Evolutionary conservation across 2,329 filamentous ascomycete species (phyloP), one percentile per base, ranked within the genome.

Genomic region (Cordyceps javanica): DNA sequence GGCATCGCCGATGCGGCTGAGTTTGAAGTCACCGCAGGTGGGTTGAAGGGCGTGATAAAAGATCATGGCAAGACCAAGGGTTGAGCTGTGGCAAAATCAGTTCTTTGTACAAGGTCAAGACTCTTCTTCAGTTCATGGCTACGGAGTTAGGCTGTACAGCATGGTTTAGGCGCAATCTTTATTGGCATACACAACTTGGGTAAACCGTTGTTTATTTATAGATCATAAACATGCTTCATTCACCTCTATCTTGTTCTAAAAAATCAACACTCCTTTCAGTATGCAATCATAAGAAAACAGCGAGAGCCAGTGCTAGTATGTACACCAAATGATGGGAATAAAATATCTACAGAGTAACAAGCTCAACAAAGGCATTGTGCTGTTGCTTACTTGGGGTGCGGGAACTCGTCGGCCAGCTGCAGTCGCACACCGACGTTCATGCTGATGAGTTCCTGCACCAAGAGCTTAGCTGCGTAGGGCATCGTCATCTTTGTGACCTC

Each of bases 361-460:
- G 46, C 36, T 19, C 26, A 32, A 26, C n/a, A n/a, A n/a, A n/a
- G n/a, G 25, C 36, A 50, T 19, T 34, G 8, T 26, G 26, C 6
- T 26, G 6, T 23, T 25, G 13, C 30, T 66, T 65, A 74, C 59
- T 70, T 72, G 25, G 82, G 82, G 65, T 85, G 82, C 16, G 91
- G 91, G 72, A 99, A 99, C 74, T 97, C 91, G 69, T 99, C 94
- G 67, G 91, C 91, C 63, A 99, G 75, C 77, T 93, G 90, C 74
- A 99, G 77, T 59, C 89, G 82, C 60, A 96, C 93, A 61, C 92
- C 89, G n/a, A 99, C 91, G 72, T 99, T 99, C 94, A 99, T 99
- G 72, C 91, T 96, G 68, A 96, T 87, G 67, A 99, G 74, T 75
- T 99, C 94, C 77, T 99, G 94, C 50, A 97, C 90, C 57, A 99